phyloP scores from a whole-genome alignment of 192 early-diverging fungal genomes.

The Funneliformis mosseae region DNA sequence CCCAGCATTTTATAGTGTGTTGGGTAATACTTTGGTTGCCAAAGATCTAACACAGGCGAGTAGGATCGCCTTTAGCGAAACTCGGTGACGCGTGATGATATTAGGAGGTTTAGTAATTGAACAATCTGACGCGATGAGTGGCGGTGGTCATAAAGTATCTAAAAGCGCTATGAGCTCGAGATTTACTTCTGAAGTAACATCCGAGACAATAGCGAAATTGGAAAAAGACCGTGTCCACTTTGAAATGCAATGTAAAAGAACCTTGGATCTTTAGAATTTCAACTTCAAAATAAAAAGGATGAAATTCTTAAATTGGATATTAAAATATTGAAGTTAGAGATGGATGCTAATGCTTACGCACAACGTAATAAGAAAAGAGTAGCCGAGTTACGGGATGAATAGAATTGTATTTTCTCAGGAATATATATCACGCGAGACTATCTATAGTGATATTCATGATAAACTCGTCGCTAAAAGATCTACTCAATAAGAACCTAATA shows the following conservation, averaged over 20 bases:
- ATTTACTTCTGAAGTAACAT: slow-evolving; percentile 50
- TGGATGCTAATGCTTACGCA: slow-evolving; percentile 74
- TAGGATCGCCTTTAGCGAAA: slow-evolving; percentile 78
- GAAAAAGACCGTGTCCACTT: slow-evolving; percentile 60
- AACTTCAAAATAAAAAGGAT: slow-evolving; percentile 52
- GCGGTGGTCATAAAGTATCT: slow-evolving; percentile 76
- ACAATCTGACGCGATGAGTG: slow-evolving; percentile 89
- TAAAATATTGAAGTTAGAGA: slow-evolving; percentile 65
- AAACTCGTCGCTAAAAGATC: slow-evolving; percentile 19
- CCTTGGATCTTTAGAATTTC: slow-evolving; percentile 36
- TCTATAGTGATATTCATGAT: slow-evolving; percentile 38
- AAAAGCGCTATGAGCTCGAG: slow-evolving; percentile 40
- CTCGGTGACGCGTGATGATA: slow-evolving; percentile 81
- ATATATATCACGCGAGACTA: slow-evolving; percentile 59
- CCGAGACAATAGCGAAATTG: slow-evolving; percentile 58
- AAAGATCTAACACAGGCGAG: slow-evolving; percentile 81
- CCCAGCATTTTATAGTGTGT: slow-evolving; percentile 83
- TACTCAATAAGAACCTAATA: slow-evolving; percentile 21
- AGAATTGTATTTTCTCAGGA: slow-evolving; percentile 67
- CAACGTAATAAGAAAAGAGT: too few species aligned
- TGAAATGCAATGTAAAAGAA: slow-evolving; percentile 59
- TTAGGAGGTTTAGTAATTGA: slow-evolving; percentile 92
- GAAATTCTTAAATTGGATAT: slow-evolving; percentile 61
- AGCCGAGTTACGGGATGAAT: too few species aligned
- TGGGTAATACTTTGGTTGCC: slow-evolving; percentile 89